Evolutionary conservation across 208 protist species (phyloP), one percentile per base, ranked within the genome.

Genomic region (Trichomonas gallinae): DNA sequence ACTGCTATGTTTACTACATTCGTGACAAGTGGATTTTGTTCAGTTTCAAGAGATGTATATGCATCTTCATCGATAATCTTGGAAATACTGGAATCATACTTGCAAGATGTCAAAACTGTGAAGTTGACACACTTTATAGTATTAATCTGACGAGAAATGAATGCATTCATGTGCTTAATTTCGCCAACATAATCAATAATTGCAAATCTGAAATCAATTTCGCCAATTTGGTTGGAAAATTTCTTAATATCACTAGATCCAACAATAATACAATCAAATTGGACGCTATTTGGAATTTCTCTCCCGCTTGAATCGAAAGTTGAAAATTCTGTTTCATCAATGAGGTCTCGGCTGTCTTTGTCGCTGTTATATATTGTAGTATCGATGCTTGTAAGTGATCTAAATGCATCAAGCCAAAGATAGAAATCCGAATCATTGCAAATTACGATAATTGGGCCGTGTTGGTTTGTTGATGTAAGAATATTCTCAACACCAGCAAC

Each of bases 381-480:
- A 96, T 97, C 49, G 17, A 97, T 31, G 31, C 51, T 44, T 36
- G 97, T 96, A 21, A 83, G 97, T 15, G 26, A 44, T 45, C 97
- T 58, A 23, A 46, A 58, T 45, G 97, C 97, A 26, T 96, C 21
- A 40, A 46, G 3, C 97, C 97, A 97, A 96, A 97, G 97, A 48
- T 34, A 72, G 36, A 97, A 96, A 34, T 97, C 97, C 1, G 97
- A 97, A 31, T 97, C 96, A 31, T 97, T 97, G 13, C 96, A 97
- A 34, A 97, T 72, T 17, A 97, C 36, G 8, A 97, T 49, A 82
- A 97, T 97, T 36, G 97, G 97, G 34, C 97, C 97, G 26, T n/a
- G 58, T 21, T 72, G 58, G 21, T 72, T 72, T 21, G 58, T n/a
- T 31, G 58, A 17, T 17, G 21, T 72, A 21, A 72, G 58, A 72